A percentile compares a stretch with the other conserved stretches of the same genome.
Conservation (phyloP, 2,329 filamentous ascomycete species). For the Lachnellula hyalina region DNA sequence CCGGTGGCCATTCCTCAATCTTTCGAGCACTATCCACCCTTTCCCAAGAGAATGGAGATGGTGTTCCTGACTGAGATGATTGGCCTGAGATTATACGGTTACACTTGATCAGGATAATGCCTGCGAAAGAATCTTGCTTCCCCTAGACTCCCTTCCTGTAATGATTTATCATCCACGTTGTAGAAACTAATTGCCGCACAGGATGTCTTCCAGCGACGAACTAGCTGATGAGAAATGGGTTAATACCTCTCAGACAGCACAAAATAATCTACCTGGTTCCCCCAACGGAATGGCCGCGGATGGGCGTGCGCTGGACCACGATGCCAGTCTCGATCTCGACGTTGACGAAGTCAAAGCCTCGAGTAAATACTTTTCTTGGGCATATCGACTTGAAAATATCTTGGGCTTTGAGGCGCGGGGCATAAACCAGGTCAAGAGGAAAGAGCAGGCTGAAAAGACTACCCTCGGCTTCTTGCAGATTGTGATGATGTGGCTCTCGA, state of each 20-base stretch:
- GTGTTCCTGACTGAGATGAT: conserved; percentile 14
- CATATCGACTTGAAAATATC: conserved; percentile 19
- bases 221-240: conserved; percentile 21
- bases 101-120: conserved; percentile 98
- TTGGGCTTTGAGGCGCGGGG: conserved; percentile 47
- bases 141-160: conserved; percentile 26
- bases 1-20: conserved; percentile 19
- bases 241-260: background rate
- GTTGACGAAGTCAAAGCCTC: conserved; percentile 10
- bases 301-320: background rate
- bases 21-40: conserved; percentile 8
- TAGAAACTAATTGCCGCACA: conserved; percentile 18
- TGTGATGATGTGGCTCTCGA: conserved; percentile 53
- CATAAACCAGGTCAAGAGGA: conserved; percentile 50
- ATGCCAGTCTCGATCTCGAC: conserved; percentile 12
- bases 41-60: conserved; percentile 5
- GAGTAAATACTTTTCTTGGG: conserved; percentile 15
- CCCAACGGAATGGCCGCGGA: conserved; percentile 1
- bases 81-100: conserved; percentile 83
- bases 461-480: conserved; percentile 26
- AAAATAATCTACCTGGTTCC: background rate
- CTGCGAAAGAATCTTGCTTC: conserved; percentile 97
- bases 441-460: conserved; percentile 43
- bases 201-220: conserved; percentile 15
- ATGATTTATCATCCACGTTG: conserved; percentile 6